Evolutionary conservation across 2,329 filamentous ascomycete genomes (phyloP), one percentile per base, ranked within the genome.

Genomic region (Beauveria brongniartii): DNA sequence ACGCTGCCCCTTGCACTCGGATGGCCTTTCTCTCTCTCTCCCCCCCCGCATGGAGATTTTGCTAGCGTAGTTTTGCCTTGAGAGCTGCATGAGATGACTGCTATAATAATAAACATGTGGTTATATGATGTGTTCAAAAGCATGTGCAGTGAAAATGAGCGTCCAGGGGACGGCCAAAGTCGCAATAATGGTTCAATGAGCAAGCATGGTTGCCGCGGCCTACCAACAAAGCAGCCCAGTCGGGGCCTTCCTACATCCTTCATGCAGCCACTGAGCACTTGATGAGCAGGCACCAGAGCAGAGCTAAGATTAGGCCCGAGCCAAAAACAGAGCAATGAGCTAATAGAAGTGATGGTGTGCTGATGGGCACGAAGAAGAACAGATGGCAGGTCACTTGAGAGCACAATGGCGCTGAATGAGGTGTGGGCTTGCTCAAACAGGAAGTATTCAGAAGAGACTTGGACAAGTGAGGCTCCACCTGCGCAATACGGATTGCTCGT

Each of bases 181-280:
- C 16, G 48, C 14, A 26, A 47, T 14, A 40, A 26, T 7, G 46
- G 20, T 9, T n/a, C 37, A 37, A 44, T 18, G 37, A 34, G 26
- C 12, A n/a, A 37, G 24, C 46, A 41, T 28, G n/a, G 48, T 53
- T 53, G 48, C 56, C 48, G 40, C 48, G 48, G 48, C 40, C 40
- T 28, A 20, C 41, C 48, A 47, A n/a, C 48, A 47, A n/a, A 18
- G 3, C 40, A 37, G 20, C 37, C 40, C 26, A 30, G n/a, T 6
- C 48, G 40, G 14, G 26, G n/a, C 20, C 24, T 22, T 53, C 41
- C n/a, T 59, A 12, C 34, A 59, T 59, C 40, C 57, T 54, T 40
- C 6, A 40, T 47, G 57, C 57, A 53, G 41, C 50, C 57, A 59
- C 57, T 46, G 16, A n/a, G 40, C 48, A 41, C 28, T 59, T 59